phyloP scores from a whole-genome alignment of 352 stramenopile species.

The Pythium insidiosum region DNA sequence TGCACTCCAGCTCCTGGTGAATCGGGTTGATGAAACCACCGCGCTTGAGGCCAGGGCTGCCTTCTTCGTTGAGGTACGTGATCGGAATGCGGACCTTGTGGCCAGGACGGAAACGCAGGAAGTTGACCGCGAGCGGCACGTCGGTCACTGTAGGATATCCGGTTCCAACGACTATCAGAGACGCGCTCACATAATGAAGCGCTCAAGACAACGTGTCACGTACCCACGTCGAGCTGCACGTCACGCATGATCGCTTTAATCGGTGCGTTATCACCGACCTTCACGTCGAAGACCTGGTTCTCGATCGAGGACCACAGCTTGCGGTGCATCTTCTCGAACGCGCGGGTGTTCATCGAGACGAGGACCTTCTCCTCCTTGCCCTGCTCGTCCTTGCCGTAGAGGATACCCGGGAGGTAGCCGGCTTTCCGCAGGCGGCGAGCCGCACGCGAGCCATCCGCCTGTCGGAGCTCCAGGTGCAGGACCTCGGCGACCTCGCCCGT shows the following conservation, averaged over 20 bases:
- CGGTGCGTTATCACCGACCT: slow-evolving; percentile 42
- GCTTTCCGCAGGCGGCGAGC: slow-evolving; percentile 76
- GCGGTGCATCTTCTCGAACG: slow-evolving; percentile 77
- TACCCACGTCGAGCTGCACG: slow-evolving; percentile 73
- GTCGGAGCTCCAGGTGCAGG: slow-evolving; percentile 54
- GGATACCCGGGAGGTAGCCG: slow-evolving; percentile 67
- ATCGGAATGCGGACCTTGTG: slow-evolving; percentile 90
- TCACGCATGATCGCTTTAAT: slow-evolving; percentile 86
- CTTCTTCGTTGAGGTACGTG: slow-evolving; percentile 90
- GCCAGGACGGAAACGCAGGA: slow-evolving; percentile 87
- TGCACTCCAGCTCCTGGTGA: slow-evolving; percentile 77
- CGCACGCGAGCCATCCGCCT: slow-evolving; percentile 62
- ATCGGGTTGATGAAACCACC: slow-evolving; percentile 93
- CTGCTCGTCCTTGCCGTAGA: slow-evolving; percentile 76
- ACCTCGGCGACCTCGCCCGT: slow-evolving; percentile 14
- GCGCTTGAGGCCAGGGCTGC: slow-evolving; percentile 90
- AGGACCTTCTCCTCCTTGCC: slow-evolving; percentile 66
- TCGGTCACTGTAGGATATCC: slow-evolving; percentile 77
- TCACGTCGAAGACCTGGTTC: slow-evolving; percentile 84
- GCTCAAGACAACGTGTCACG: too few relatives aligned
- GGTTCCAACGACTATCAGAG: too few relatives aligned
- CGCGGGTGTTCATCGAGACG: slow-evolving; percentile 58
- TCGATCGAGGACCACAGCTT: slow-evolving; percentile 83
- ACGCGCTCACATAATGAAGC: too few relatives aligned
- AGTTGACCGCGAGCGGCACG: slow-evolving; percentile 84